Percentiles rank a stretch among this genome's conserved stretches.
phyloP scores from a whole-genome alignment of 176 grass and related monocot species.

The Puya raimondii region DNA sequence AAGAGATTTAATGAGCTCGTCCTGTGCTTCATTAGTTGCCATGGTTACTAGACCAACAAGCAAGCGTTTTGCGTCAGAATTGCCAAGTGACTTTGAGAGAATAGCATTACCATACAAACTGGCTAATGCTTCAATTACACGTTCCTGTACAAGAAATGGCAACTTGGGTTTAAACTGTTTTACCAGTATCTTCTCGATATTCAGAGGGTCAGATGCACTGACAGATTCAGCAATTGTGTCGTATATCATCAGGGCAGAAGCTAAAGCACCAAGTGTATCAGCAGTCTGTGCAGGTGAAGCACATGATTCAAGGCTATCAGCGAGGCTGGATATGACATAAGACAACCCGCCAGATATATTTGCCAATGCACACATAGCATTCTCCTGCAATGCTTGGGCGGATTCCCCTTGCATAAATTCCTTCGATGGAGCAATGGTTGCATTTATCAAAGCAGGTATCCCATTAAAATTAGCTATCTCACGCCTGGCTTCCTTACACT shows the following conservation, averaged over 20 bases:
- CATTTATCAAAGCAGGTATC: conserved; percentile 97
- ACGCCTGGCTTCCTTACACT: conserved; percentile 91
- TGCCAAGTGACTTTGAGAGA: conserved; percentile 69
- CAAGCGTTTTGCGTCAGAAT: conserved; percentile 86
- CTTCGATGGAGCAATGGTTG: conserved; percentile 98
- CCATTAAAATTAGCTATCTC: conserved; percentile 95
- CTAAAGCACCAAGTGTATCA: conserved; percentile 95
- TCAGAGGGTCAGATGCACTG: conserved; percentile 64
- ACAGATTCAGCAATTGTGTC: conserved; percentile 82
- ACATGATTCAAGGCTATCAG: conserved; percentile 96
- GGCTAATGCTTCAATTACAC: conserved; percentile 97
- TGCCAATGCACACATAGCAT: conserved; percentile 98
- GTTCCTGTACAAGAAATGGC: conserved; percentile 85
- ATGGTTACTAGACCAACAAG: conserved; percentile 98
- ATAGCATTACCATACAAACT: conserved; percentile 92
- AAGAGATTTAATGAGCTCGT: conserved; percentile 85
- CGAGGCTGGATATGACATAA: conserved; percentile 95
- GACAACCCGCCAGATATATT: conserved; percentile 99
- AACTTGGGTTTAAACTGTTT: conserved; percentile 90
- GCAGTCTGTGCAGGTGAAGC: conserved; percentile 89
- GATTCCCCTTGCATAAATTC: conserved; percentile 99
- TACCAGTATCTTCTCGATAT: conserved; percentile 82
- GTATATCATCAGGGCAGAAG: conserved; percentile 99
- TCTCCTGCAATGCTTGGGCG: conserved; percentile 96
- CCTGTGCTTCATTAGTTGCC: conserved; percentile 82